phyloP scores from a whole-genome alignment of 1,139 yeast species.

The Arxiozyma heterogenica region DNA sequence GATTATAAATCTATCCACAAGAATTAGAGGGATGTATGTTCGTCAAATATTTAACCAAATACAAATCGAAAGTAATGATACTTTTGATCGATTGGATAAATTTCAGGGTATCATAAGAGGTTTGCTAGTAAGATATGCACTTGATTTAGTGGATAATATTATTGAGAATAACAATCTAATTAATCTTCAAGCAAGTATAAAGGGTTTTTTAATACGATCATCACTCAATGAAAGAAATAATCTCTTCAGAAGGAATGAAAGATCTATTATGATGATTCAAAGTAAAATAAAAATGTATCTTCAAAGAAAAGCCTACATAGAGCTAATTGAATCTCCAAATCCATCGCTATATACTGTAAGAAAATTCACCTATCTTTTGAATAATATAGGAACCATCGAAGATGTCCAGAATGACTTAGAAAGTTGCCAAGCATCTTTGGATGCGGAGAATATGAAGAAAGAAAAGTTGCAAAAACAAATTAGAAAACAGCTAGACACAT shows the following conservation, averaged over 20 bases:
- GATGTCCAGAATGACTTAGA: constrained; percentile 69
- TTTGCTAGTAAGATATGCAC: constrained; percentile 40
- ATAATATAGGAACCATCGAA: constrained; percentile 66
- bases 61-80: background rate
- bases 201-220: constrained; percentile 30
- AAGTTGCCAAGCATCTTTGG: constrained; percentile 59
- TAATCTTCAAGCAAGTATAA: constrained; percentile 34
- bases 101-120: constrained; percentile 40
- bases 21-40: constrained; percentile 38
- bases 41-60: constrained; percentile 23
- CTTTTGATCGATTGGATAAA: constrained; percentile 20
- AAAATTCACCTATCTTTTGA: constrained; percentile 66
- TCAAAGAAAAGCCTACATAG: constrained; percentile 65
- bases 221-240: constrained; percentile 34
- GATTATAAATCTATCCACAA: constrained; percentile 33
- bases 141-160: constrained; percentile 43
- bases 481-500: constrained; percentile 19
- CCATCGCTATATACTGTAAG: constrained; percentile 75
- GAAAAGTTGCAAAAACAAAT: constrained; percentile 28
- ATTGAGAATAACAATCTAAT: constrained; percentile 35
- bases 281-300: constrained; percentile 59
- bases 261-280: constrained; percentile 61
- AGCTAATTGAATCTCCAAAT: constrained; percentile 56
- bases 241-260: constrained; percentile 48
- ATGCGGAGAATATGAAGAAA: constrained; percentile 73